These are phyloP conservation scores for Wickerhamomyces tratensis DNA, from an alignment of 805 yeast species.

Conservation along the genomic window DNA sequence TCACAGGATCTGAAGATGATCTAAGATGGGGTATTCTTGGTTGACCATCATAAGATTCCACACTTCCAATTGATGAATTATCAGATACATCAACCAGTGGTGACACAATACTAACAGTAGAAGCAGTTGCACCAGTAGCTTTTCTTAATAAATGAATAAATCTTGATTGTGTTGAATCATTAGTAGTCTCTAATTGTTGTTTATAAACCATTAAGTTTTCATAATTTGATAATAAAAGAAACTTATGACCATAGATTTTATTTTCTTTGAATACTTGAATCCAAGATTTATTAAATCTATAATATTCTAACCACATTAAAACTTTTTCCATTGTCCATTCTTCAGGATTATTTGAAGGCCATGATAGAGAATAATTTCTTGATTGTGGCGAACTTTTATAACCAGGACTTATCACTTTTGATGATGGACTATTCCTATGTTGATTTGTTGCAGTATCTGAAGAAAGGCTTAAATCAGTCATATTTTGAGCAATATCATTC, in stretches of 20 bases:
- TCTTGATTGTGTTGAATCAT: constrained; percentile 41
- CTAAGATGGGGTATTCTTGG: constrained; percentile 4
- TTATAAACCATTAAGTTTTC: constrained; percentile 40
- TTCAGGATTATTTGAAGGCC: constrained; percentile 43
- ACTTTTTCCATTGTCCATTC: constrained; percentile 74
- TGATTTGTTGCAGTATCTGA: constrained; percentile 2
- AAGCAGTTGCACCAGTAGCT: constrained; percentile 23
- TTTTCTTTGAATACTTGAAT: constrained; percentile 47
- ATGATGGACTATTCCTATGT: constrained; percentile 1
- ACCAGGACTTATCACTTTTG: neutral
- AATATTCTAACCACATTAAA: constrained; percentile 52
- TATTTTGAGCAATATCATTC: too few relatives aligned
- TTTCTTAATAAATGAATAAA: constrained; percentile 46
- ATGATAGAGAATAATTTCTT: constrained; percentile 22
- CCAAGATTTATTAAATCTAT: constrained; percentile 71
- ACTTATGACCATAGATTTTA: constrained; percentile 51
- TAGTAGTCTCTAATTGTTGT: constrained; percentile 30
- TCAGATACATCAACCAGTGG: constrained; percentile 6
- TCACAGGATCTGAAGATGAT: constrained; percentile 20
- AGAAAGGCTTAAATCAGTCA: constrained; percentile 4
- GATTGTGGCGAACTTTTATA: constrained; percentile 13
- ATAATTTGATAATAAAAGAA: constrained; percentile 59
- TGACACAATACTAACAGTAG: constrained; percentile 1
- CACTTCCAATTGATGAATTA: constrained; percentile 13
- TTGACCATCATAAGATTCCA: constrained; percentile 11